Conservation (phyloP, 1,284 basidiomycete species). For the Heterobasidion irregulare region DNA sequence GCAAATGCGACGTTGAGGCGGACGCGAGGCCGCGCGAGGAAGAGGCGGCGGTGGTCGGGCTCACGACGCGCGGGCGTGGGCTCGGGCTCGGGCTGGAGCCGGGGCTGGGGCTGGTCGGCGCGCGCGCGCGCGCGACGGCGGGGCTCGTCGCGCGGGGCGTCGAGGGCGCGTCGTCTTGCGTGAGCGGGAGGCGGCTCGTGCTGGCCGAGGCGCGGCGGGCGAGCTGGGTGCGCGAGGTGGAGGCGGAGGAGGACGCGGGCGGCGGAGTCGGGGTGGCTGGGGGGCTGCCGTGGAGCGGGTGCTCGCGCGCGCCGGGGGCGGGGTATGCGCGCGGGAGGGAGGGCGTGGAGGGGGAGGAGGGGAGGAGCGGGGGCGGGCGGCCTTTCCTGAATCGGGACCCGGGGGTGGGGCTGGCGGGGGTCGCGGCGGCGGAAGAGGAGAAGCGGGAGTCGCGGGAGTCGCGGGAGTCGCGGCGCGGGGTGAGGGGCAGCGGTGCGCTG, state of each 20-base stretch:
- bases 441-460: not conserved
- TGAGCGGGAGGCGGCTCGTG: constrained; percentile 31
- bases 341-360: constrained; percentile 10
- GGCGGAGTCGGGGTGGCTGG: constrained; percentile 39
- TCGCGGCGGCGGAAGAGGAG: not conserved
- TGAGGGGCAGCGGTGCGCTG: constrained; percentile 32
- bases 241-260: constrained; percentile 22
- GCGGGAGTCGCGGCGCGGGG: too few relatives aligned
- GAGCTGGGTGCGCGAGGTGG: constrained; percentile 33
- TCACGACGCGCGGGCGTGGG: constrained; percentile 17
- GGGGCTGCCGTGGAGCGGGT: constrained; percentile 7
- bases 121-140: too few relatives aligned
- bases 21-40: not conserved
- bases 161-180: constrained; percentile 20
- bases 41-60: constrained; percentile 5
- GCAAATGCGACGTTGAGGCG: constrained; percentile 5
- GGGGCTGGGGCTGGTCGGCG: constrained; percentile 19
- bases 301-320: too few relatives aligned
- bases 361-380: constrained; percentile 9
- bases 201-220: constrained; percentile 22
- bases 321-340: constrained; percentile 1
- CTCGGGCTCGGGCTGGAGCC: too few relatives aligned
- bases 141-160: constrained; percentile 3
- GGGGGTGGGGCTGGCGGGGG: not conserved
- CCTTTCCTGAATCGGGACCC: constrained; percentile 5